phyloP scores from a whole-genome alignment of 2,329 filamentous ascomycete genomes.

The Trichoderma cornu-damae region DNA sequence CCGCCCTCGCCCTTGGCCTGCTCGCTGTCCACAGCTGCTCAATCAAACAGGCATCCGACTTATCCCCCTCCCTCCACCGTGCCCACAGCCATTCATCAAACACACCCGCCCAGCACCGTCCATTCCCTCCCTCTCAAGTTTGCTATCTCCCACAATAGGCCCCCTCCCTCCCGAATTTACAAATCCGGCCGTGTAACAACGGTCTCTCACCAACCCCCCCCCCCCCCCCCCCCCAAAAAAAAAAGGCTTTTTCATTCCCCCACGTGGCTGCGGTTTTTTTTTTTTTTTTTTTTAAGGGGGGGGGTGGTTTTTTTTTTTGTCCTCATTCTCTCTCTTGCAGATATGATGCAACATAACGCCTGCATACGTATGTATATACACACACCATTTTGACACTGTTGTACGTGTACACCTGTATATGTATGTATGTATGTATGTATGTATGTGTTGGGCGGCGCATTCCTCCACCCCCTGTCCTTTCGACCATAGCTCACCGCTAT shows the following conservation, averaged over 20 bases:
- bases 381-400: not conserved
- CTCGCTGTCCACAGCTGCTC: not conserved
- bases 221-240: no score
- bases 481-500: slow-evolving; percentile 11
- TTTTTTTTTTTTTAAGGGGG: no score
- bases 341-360: not conserved
- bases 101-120: not conserved
- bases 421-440: slow-evolving; percentile 4
- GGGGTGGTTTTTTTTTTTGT: no score
- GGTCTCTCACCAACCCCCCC: not conserved
- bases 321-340: not conserved
- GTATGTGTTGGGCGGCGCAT: slow-evolving; percentile 12
- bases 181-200: not conserved
- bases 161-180: not conserved
- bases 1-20: not conserved
- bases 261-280: slow-evolving; percentile 1
- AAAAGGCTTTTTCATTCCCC: not conserved
- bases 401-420: not conserved
- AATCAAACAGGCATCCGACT: not conserved
- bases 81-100: not conserved
- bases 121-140: not conserved
- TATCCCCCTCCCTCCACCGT: not conserved
- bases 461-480: slow-evolving; percentile 1
- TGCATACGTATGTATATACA: not conserved
- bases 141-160: not conserved